Base-by-base conservation (phyloP, 2,329 filamentous ascomycete species). In the Blumeria graminis region DNA sequence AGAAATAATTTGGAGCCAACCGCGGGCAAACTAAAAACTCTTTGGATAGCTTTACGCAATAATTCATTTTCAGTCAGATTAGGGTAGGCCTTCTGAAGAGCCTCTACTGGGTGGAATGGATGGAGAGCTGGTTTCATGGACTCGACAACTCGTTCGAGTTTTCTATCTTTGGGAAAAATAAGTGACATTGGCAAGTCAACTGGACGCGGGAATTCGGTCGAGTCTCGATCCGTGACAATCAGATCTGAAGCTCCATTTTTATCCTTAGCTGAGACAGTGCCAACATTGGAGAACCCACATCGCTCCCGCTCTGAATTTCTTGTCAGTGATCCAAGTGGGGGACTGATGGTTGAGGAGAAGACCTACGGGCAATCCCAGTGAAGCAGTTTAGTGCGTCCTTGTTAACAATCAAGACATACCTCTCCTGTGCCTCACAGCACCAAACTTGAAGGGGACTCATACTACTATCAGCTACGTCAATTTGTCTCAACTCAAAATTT, bases 1-100 rank as follows among this genome's bases (percentile, higher is more conserved):
- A 98, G 75, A 73, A 96, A 98, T 22, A 84, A 88, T 70, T 96
- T 96, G 22, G 89, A 95, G n/a, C 88, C 90, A 22, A 96, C 92
- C 1, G 89, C 78, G 18, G 92, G 90, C 55, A 96, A 74, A 54
- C 80, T 79, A 56, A 96, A 80, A 2, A 96, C 87, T 59, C 87
- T 75, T 62, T 87, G 80, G 0, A 86, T 78, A 14, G 90, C 88
- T 68, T 89, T 72, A 32, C 68, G 69, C 34, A 80, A 65, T 35
- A 78, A 65, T 4, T 73, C 65, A 36, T 65, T 60, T 45, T 66
- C 64, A 7, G 64, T 62, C 14, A 64, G 61, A 55, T 64, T 61
- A 28, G 65, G 64, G 57, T 63, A 66, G 18, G 80, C 78, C 32
- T 83, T 61, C 11, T 63, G 84, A 38, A 96, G 73, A 63, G 77